phyloP scores from a whole-genome alignment of 1,139 yeast species.

The Yamadazyma diospyri region DNA sequence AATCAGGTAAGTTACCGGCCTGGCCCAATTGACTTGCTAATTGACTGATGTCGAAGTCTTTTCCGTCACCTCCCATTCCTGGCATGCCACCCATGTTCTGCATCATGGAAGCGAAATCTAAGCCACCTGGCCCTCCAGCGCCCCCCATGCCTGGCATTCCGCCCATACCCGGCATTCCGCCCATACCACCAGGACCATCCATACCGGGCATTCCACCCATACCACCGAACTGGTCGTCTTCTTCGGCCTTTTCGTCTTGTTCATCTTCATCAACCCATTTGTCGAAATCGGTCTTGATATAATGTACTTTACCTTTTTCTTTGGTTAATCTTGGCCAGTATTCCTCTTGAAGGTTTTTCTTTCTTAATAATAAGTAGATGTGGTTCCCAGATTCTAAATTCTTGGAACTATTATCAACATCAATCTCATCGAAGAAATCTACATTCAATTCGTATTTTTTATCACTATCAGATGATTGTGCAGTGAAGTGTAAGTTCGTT shows the following conservation, averaged over 20 bases:
- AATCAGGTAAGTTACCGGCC: conserved; percentile 37
- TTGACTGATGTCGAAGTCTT: conserved; percentile 33
- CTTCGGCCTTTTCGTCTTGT: conserved; percentile 62
- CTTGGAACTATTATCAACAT: conserved; percentile 59
- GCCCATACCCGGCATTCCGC: conserved; percentile 23
- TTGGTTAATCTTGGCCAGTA: conserved; percentile 92
- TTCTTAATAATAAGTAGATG: conserved; percentile 64
- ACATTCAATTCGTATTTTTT: conserved; percentile 55
- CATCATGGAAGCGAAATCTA: conserved; percentile 19
- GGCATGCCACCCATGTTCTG: conserved; percentile 30
- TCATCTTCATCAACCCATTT: conserved; percentile 97
- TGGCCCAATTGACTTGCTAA: conserved; percentile 46
- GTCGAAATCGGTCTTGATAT: conserved; percentile 91
- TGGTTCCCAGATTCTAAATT: conserved; percentile 66
- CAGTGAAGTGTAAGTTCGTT: conserved; percentile 54
- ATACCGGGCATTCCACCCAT: conserved; percentile 21
- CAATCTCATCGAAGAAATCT: conserved; percentile 72
- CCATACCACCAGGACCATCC: conserved; percentile 29
- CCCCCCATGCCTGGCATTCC: conserved; percentile 30
- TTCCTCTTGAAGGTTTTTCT: conserved; percentile 64
- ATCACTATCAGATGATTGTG: conserved; percentile 49
- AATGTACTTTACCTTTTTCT: conserved; percentile 66
- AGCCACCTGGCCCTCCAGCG: conserved; percentile 21
- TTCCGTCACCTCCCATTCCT: conserved; percentile 36
- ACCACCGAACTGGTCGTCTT: conserved; percentile 34